These are phyloP conservation scores for thale cress (Arabidopsis thaliana) DNA, from an alignment of 345 rosid genomes.

Conservation along the genomic window DNA sequence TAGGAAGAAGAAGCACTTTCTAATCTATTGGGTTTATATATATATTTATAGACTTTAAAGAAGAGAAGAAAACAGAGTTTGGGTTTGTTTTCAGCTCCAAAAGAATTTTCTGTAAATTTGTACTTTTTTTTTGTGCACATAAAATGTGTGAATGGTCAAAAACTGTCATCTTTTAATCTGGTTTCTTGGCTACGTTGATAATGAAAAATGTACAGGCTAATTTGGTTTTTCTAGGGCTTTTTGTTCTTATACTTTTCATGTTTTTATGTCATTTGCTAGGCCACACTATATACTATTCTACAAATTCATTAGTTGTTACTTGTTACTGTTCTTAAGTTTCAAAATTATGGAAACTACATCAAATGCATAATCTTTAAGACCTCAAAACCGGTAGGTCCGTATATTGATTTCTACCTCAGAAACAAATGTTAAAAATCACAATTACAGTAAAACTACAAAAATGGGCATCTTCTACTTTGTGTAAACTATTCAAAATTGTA, in stretches of 20 bases:
- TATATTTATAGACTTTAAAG: slow-evolving; percentile 33
- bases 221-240: slow-evolving; percentile 1
- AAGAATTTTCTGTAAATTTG: slow-evolving; percentile 45
- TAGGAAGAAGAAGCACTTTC: slow-evolving; percentile 41
- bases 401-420: no score
- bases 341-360: neutral
- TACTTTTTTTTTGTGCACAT: slow-evolving; percentile 42
- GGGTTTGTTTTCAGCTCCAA: slow-evolving; percentile 47
- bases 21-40: slow-evolving; percentile 34
- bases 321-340: neutral
- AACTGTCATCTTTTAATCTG: slow-evolving; percentile 34
- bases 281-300: neutral
- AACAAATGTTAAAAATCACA: no score
- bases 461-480: neutral
- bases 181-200: slow-evolving; percentile 33
- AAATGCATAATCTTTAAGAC: no score
- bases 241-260: neutral
- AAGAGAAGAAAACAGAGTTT: slow-evolving; percentile 45
- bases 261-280: slow-evolving; percentile 15
- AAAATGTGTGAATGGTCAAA: slow-evolving; percentile 45
- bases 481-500: slow-evolving; percentile 26
- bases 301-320: neutral
- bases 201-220: slow-evolving; percentile 42
- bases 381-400: no score
- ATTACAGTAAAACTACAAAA: neutral